Evolutionary conservation across 768 basidiomycete species (phyloP), one percentile per base, ranked within the genome.

Genomic region (Leucogyrophana mollusca): DNA sequence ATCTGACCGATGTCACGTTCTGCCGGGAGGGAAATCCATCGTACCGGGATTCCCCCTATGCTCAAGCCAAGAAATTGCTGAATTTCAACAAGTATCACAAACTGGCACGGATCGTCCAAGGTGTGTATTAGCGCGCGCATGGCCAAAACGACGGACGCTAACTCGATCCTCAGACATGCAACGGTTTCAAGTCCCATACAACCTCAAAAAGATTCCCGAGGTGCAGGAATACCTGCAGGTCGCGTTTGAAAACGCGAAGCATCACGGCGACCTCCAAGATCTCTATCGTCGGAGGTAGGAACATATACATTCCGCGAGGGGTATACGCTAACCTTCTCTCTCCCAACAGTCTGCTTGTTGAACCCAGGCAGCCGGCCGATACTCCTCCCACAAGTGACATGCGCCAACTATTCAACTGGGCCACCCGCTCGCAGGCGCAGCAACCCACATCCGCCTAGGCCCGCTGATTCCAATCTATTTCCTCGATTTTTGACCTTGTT

Each of bases 1-100:
- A 93, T 64, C 71, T 94, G 51, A 93, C 93, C 9, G 93, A 94
- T 65, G 77, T 96, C 49, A 97, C 93, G 5, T 98, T 98, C 67
- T 95, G 92, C 61, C 82, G 89, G 33, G 95, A 97, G 59, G 95
- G 95, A 16, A 97, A 97, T 62, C 87, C 90, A 13, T 86, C 89
- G 11, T 74, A 86, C 56, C 79, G 95, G 53, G 78, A 83, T 13
- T 90, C 94, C 4, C 89, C 93, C 0, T 65, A 80, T 46, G 83
- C 83, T 44, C 74, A 86, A 1, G 78, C 78, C 48, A 85, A 90
- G 67, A 88, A 83, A 56, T 69, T 99, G 32, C 76, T 98, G 62
- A 99, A 99, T 67, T 94, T 96, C 60, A 95, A 94, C 67, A 95
- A 96, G 66, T 98, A 96, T 57, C 87, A 89, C 59, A 95, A 91